phyloP scores from a whole-genome alignment of 2,329 filamentous ascomycete species.

The Proliferodiscus dingleyae region DNA sequence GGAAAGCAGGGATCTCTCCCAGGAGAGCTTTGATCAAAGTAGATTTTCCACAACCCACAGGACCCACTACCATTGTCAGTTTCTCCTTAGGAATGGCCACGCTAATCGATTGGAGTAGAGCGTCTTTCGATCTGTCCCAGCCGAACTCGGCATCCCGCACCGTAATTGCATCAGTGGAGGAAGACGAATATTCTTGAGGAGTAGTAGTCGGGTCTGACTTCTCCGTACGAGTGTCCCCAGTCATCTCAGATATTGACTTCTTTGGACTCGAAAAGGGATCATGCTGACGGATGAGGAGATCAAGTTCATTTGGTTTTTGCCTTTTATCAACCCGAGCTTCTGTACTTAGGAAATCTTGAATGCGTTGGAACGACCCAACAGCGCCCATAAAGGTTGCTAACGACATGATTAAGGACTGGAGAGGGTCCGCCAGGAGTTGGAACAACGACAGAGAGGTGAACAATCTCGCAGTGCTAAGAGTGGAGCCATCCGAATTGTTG shows the following conservation, averaged over 20 bases:
- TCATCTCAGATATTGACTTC: not conserved
- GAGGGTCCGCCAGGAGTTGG: conserved; percentile 17
- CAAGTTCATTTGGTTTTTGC: not conserved
- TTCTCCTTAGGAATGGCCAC: conserved; percentile 2
- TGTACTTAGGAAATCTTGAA: conserved; percentile 24
- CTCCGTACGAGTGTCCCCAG: not conserved
- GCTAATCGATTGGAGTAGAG: conserved; percentile 7
- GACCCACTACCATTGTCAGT: conserved; percentile 27
- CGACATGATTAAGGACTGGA: conserved; percentile 18
- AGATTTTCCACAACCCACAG: conserved; percentile 28
- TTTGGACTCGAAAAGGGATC: not conserved
- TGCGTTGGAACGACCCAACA: conserved; percentile 20
- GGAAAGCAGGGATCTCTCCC: conserved; percentile 13
- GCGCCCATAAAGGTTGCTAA: conserved; percentile 18
- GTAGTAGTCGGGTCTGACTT: not conserved
- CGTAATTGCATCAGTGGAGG: not conserved
- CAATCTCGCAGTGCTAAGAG: conserved; percentile 4
- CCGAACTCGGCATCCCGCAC: not conserved
- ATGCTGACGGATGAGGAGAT: not conserved
- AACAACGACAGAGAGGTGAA: conserved; percentile 28
- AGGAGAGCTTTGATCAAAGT: conserved; percentile 24
- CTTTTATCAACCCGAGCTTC: conserved; percentile 5
- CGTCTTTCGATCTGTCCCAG: conserved; percentile 2
- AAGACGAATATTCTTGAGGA: not conserved
- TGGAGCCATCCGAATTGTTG: not conserved